Percentiles rank a stretch among this genome's conserved stretches.
phyloP scores from a whole-genome alignment of 441 rosid genomes.

The Adansonia gregorii region DNA sequence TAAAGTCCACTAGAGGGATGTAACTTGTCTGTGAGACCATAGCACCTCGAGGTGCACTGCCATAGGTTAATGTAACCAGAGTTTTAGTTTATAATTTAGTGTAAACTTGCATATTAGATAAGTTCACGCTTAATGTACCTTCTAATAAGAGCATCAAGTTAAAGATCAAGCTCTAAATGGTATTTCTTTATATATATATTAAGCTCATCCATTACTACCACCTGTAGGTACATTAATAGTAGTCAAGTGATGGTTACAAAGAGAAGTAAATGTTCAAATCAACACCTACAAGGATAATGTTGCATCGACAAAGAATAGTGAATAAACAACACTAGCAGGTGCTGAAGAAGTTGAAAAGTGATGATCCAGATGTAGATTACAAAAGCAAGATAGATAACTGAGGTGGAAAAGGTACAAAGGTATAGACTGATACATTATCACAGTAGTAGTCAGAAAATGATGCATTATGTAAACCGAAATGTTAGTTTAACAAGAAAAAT shows the following conservation, averaged over 20 bases:
- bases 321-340: background rate
- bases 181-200: slow-evolving; percentile 85
- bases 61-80: background rate
- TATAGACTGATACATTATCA: background rate
- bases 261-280: background rate
- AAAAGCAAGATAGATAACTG: background rate
- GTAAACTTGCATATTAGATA: background rate
- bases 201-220: slow-evolving; percentile 89
- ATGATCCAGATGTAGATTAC: background rate
- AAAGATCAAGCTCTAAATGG: slow-evolving; percentile 85
- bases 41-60: background rate
- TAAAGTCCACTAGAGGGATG: background rate
- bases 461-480: background rate
- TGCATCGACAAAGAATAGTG: background rate
- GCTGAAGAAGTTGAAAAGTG: slow-evolving; percentile 11
- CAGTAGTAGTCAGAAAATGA: background rate
- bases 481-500: slow-evolving; percentile 2
- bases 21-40: background rate
- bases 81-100: background rate
- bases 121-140: slow-evolving; percentile 48
- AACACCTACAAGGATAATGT: background rate
- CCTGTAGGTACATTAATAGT: slow-evolving; percentile 48
- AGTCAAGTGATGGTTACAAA: background rate
- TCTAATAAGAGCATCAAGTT: slow-evolving; percentile 92
- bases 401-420: background rate